Conservation (phyloP, 768 basidiomycete genomes). For the Brasilioporus rufonigricans region DNA sequence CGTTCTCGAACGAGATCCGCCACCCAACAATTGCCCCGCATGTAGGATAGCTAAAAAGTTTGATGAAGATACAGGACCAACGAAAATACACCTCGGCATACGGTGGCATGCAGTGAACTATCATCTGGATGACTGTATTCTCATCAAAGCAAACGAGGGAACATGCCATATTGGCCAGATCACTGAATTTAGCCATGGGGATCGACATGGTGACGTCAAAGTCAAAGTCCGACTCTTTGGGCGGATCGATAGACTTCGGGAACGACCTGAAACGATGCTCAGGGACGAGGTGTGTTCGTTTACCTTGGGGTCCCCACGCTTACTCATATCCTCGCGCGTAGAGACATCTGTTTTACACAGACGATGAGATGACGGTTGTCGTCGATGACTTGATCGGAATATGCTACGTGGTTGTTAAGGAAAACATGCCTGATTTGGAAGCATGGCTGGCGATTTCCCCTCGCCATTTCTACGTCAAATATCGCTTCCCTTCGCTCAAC, state of each 20-base stretch:
- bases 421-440: constrained; percentile 32
- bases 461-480: constrained; percentile 57
- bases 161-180: constrained; percentile 61
- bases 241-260: constrained; percentile 38
- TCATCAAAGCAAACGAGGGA: constrained; percentile 46
- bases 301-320: neutral
- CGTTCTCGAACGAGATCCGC: constrained; percentile 3
- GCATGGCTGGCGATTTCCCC: constrained; percentile 53
- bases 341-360: constrained; percentile 63
- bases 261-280: constrained; percentile 38
- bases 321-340: constrained; percentile 23
- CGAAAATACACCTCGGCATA: constrained; percentile 40
- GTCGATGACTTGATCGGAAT: constrained; percentile 43
- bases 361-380: constrained; percentile 37
- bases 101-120: constrained; percentile 47
- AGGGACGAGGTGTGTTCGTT: constrained; percentile 53
- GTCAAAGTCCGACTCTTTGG: constrained; percentile 48
- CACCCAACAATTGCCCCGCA: constrained; percentile 53
- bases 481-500: constrained; percentile 43
- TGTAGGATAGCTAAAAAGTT: constrained; percentile 40
- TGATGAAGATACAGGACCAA: constrained; percentile 31
- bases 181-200: constrained; percentile 27
- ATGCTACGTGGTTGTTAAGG: constrained; percentile 46
- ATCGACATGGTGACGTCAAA: constrained; percentile 13
- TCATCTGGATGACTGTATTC: constrained; percentile 61